Conservation (phyloP, 2,329 filamentous ascomycete species). For the Fusarium oxysporum region DNA sequence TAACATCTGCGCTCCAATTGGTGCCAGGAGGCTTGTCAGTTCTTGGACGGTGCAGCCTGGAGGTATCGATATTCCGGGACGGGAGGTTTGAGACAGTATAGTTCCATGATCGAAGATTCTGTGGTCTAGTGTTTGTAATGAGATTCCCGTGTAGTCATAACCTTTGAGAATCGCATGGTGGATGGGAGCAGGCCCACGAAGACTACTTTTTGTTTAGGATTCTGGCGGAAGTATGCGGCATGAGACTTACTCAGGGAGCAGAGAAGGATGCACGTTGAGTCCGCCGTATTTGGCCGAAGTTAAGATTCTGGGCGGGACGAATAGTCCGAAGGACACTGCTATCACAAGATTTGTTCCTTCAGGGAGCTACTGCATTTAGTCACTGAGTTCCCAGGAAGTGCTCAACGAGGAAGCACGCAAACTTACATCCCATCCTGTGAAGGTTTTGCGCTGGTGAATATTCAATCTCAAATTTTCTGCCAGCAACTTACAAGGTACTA, state of each 20-base stretch:
- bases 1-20: slow-evolving; percentile 77
- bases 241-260: slow-evolving; percentile 79
- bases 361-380: slow-evolving; percentile 61
- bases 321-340: slow-evolving; percentile 93
- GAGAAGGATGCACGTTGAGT: slow-evolving; percentile 91
- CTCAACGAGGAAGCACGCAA: neutral
- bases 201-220: slow-evolving; percentile 58
- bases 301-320: slow-evolving; percentile 84
- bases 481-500: slow-evolving; percentile 78
- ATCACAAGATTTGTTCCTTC: slow-evolving; percentile 79
- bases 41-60: slow-evolving; percentile 57
- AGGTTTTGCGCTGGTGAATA: slow-evolving; percentile 82
- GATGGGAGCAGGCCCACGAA: slow-evolving; percentile 87
- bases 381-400: neutral
- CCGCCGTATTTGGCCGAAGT: slow-evolving; percentile 80
- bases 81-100: slow-evolving; percentile 76
- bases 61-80: slow-evolving; percentile 66
- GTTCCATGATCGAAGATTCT: slow-evolving; percentile 81
- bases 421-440: slow-evolving; percentile 81
- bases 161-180: slow-evolving; percentile 81
- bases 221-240: neutral
- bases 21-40: slow-evolving; percentile 64
- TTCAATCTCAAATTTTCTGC: slow-evolving; percentile 73
- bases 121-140: slow-evolving; percentile 87
- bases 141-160: slow-evolving; percentile 75